These are phyloP conservation scores for Sporothrix humicola DNA, from an alignment of 2,329 filamentous ascomycete species.

Conservation along the genomic window DNA sequence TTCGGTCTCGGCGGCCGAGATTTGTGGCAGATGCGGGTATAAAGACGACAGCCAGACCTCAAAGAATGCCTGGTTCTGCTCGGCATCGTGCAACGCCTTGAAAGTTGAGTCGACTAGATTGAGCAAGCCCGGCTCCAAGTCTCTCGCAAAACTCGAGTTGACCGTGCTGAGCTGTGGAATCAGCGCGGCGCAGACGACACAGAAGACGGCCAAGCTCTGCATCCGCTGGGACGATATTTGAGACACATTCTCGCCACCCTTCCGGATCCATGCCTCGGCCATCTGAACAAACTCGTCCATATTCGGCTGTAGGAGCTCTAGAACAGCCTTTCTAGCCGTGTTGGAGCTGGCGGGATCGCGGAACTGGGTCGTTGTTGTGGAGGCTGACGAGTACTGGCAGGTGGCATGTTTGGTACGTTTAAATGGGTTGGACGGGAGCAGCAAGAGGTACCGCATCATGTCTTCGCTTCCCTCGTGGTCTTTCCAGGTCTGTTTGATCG, in stretches of 20 bases:
- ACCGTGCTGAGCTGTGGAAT: conserved; percentile 55
- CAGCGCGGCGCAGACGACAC: conserved; percentile 53
- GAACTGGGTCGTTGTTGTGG: conserved; percentile 25
- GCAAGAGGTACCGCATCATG: conserved; percentile 61
- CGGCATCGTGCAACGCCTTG: conserved; percentile 49
- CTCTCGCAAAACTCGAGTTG: conserved; percentile 55
- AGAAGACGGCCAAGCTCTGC: conserved; percentile 58
- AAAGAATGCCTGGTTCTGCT: conserved; percentile 54
- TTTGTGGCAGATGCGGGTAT: conserved; percentile 54
- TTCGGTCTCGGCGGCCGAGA: conserved; percentile 49
- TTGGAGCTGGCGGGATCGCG: conserved; percentile 42
- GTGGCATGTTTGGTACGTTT: background rate
- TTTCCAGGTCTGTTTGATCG: conserved; percentile 56
- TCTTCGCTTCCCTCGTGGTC: conserved; percentile 51
- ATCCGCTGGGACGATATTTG: conserved; percentile 60
- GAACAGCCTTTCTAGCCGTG: conserved; percentile 56
- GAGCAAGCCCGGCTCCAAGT: conserved; percentile 54
- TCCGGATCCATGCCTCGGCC: conserved; percentile 55
- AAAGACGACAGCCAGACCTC: conserved; percentile 55
- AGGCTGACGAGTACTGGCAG: conserved; percentile 29
- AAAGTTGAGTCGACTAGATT: conserved; percentile 51
- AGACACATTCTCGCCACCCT: conserved; percentile 50
- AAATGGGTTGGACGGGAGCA: conserved; percentile 50
- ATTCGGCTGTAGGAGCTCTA: conserved; percentile 62
- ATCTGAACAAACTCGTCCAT: conserved; percentile 56